These are phyloP conservation scores for Rubia tinctorum DNA, from an alignment of 305 asterid genomes.

Conservation along the genomic window DNA sequence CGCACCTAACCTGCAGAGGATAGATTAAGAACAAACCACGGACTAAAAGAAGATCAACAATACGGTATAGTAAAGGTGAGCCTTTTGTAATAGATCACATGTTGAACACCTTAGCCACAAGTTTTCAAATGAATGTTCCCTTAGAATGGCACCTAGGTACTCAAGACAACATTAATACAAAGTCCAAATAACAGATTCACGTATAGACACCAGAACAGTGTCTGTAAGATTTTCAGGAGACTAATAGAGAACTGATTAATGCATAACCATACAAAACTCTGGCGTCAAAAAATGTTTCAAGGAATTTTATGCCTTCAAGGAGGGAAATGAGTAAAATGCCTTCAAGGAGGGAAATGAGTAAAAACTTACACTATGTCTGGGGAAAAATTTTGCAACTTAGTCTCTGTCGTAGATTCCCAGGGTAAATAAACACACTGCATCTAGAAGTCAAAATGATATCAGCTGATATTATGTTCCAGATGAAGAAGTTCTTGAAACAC, in stretches of 20 bases:
- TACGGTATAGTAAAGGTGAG: neutral
- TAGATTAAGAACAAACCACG: neutral
- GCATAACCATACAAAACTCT: neutral
- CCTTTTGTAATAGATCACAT: neutral
- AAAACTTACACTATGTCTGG: slow-evolving; percentile 74
- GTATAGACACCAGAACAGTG: neutral
- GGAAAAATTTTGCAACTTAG: slow-evolving; percentile 40
- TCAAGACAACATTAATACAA: neutral
- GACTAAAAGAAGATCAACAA: neutral
- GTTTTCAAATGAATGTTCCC: neutral
- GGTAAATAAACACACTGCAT: slow-evolving; percentile 67
- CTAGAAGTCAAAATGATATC: slow-evolving; percentile 33
- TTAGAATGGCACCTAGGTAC: neutral
- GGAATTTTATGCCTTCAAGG: neutral
- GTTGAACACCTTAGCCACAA: neutral
- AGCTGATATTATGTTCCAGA: slow-evolving; percentile 5
- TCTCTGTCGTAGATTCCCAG: slow-evolving; percentile 78
- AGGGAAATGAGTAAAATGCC: neutral
- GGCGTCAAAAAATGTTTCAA: neutral
- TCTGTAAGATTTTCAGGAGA: neutral
- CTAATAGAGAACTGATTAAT: neutral
- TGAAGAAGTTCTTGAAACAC: neutral
- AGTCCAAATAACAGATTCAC: neutral
- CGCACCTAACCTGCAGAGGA: slow-evolving; percentile 67
- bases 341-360: neutral